These are phyloP conservation scores for Pleurotus citrinopileatus DNA, from an alignment of 768 basidiomycete species.

Conservation along the genomic window DNA sequence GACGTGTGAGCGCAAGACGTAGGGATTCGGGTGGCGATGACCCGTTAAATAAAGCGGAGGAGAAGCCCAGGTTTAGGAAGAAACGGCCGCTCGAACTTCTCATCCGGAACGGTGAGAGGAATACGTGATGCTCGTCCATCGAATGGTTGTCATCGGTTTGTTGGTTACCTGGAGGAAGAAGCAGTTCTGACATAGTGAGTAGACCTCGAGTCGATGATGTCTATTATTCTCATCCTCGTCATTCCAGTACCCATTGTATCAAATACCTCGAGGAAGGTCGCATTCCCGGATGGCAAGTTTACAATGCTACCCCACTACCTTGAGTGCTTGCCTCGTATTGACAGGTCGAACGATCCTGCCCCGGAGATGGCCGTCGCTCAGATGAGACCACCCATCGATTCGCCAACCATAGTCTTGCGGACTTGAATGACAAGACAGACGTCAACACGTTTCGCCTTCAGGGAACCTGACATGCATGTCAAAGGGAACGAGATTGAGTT, in stretches of 20 bases:
- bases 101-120: too few relatives aligned
- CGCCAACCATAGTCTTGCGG: constrained; percentile 86
- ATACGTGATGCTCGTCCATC: too few relatives aligned
- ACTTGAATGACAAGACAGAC: constrained; percentile 72
- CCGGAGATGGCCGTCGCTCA: constrained; percentile 89
- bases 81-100: too few relatives aligned
- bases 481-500: constrained; percentile 78
- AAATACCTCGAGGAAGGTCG: constrained; percentile 78
- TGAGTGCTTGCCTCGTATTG: not conserved
- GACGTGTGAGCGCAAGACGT: too few relatives aligned
- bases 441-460: constrained; percentile 88
- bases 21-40: too few relatives aligned
- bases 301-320: too few relatives aligned
- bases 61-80: too few relatives aligned
- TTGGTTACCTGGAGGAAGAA: constrained; percentile 92
- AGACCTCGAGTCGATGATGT: too few relatives aligned
- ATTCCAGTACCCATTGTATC: constrained; percentile 74
- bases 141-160: constrained; percentile 83
- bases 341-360: constrained; percentile 65
- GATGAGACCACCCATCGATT: constrained; percentile 94
- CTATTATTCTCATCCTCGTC: constrained; percentile 1
- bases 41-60: too few relatives aligned
- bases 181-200: constrained; percentile 89
- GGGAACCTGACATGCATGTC: constrained; percentile 82
- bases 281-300: constrained; percentile 76